Percentiles rank a stretch among this genome's conserved stretches.
phyloP scores from a whole-genome alignment of 768 basidiomycete species.

The Tulasnella sp. region DNA sequence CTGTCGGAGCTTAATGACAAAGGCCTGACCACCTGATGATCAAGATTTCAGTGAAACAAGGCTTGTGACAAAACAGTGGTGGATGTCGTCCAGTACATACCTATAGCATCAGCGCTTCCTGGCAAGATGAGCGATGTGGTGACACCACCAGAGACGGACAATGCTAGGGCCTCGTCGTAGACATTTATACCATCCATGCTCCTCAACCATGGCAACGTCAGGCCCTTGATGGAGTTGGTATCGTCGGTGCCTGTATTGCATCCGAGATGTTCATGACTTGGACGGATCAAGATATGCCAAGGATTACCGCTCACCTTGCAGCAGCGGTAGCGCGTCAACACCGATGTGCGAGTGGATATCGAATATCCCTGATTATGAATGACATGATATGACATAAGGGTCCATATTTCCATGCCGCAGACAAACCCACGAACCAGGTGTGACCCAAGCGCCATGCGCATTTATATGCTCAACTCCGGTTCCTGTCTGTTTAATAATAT shows the following conservation, averaged over 20 bases:
- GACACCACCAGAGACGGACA: conserved; percentile 77
- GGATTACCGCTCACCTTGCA: conserved; percentile 26
- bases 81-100: conserved; percentile 27
- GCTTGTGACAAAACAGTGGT: not conserved
- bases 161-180: conserved; percentile 59
- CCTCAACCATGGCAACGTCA: conserved; percentile 63
- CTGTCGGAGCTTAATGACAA: conserved; percentile 62
- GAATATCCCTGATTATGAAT: conserved; percentile 29
- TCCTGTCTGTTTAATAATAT: conserved; percentile 34
- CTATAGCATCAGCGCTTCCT: conserved; percentile 54
- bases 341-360: conserved; percentile 74
- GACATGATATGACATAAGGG: not conserved
- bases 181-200: conserved; percentile 79
- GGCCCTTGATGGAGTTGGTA: conserved; percentile 53
- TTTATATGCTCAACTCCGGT: conserved; percentile 46
- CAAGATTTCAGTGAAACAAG: not conserved
- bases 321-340: conserved; percentile 47
- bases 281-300: conserved; percentile 23
- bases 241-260: conserved; percentile 38
- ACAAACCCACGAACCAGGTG: not conserved
- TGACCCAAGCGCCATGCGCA: conserved; percentile 51
- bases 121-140: conserved; percentile 76
- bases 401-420: not conserved
- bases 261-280: not conserved
- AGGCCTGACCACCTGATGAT: conserved; percentile 63